Evolutionary conservation across 495 filamentous ascomycete genomes (phyloP), one percentile per base, ranked within the genome.

Genomic region (Aspergillus bertholletiae): DNA sequence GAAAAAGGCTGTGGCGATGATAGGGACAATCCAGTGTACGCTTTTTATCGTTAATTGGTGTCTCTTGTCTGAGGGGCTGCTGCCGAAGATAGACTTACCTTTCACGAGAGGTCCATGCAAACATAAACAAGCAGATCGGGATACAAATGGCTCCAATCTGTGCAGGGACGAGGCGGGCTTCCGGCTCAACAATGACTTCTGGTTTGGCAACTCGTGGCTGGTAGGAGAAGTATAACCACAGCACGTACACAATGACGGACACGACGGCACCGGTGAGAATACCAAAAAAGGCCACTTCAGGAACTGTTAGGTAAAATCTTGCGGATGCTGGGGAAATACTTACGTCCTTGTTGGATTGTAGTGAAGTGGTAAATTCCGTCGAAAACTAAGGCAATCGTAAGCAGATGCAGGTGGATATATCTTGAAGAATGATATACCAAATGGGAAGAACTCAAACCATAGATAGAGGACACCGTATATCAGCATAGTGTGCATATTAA

Each of bases 1-100:
- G 32, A 52, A 58, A 17, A 63, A 63, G 0, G 60, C 60, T 18
- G 55, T 60, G n/a, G 59, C 53, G 32, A 69, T 48, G 7, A 65
- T 65, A 12, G 66, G 66, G 26, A 67, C 56, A 28, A 67, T 61
- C 61, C 66, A 69, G 53, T 67, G 64, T 6, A 54, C 39, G 4
- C 48, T 40, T 20, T 37, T 4, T 37, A 34, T 60, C 34, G 7
- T 48, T 53, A 8, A 45, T 50, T 44, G 54, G 22, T 37, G 50
- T 44, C 15, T 32, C 50, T 49, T 15, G 2, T 15, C 13, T 17
- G 43, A 9, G 24, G 12, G 30, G 30, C 30, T 2, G 7, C 13
- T 34, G 30, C 7, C 30, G 7, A 28, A 9, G 27, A 13, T 34
- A 12, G 30, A 11, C 12, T 5, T 34, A 34, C 30, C 30, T 34